Conservation (phyloP, 176 grass and related monocot species). For the Secale cereale region DNA sequence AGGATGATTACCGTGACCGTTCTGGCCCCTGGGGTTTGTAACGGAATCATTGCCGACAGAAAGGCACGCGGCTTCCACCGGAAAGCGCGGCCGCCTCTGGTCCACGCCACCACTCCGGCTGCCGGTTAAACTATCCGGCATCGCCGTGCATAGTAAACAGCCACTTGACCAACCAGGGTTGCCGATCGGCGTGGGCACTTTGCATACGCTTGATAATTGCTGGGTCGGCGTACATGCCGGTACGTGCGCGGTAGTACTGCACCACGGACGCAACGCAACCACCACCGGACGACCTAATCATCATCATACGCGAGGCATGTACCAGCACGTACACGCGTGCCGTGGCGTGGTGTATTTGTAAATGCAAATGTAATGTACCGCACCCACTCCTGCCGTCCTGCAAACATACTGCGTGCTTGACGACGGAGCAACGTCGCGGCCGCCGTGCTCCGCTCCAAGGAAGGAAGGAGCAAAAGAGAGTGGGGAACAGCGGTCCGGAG, state of each 20-base stretch:
- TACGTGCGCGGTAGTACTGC: not conserved
- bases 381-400: too few species aligned
- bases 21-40: not conserved
- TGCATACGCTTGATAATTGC: not conserved
- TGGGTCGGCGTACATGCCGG: not conserved
- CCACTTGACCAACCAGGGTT: not conserved
- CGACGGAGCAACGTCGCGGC: not conserved
- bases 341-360: too few species aligned
- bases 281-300: not conserved
- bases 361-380: too few species aligned
- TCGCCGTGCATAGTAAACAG: not conserved
- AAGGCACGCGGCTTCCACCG: not conserved
- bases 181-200: not conserved
- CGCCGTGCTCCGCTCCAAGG: not conserved
- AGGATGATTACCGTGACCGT: not conserved
- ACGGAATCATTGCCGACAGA: conserved; percentile 18
- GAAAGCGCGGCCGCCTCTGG: not conserved
- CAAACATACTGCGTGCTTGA: too few species aligned
- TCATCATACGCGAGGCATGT: too few species aligned
- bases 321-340: too few species aligned
- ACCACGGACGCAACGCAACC: not conserved
- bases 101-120: not conserved
- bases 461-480: not conserved
- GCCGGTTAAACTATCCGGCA: not conserved
- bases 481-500: not conserved